Conservation (phyloP, 108 stramenopile species). For the Skeletonema potamos region DNA sequence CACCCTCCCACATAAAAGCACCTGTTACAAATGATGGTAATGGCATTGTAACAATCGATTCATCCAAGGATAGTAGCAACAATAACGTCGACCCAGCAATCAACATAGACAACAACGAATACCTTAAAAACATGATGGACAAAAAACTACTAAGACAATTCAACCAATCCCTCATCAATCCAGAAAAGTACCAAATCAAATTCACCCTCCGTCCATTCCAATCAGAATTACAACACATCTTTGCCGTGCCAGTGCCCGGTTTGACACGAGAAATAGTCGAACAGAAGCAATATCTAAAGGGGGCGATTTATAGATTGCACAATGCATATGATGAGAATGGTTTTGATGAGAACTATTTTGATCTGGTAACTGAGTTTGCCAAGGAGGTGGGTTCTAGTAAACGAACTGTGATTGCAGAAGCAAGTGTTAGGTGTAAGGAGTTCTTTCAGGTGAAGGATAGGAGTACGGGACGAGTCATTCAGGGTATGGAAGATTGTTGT, state of each 20-base stretch:
- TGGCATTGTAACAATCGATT: conserved; percentile 8
- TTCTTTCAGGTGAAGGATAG: conserved; percentile 40
- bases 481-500: conserved; percentile 33
- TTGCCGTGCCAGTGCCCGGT: conserved; percentile 33
- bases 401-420: conserved; percentile 43
- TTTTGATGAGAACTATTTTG: conserved; percentile 28
- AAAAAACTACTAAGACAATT: conserved; percentile 22
- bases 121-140: conserved; percentile 38
- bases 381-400: conserved; percentile 1
- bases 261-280: conserved; percentile 37
- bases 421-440: conserved; percentile 22
- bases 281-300: conserved; percentile 30
- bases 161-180: conserved; percentile 7
- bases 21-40: not conserved
- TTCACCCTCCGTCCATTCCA: conserved; percentile 21
- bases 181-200: conserved; percentile 18
- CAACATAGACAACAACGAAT: conserved; percentile 1
- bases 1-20: not conserved
- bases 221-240: conserved; percentile 25
- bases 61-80: not conserved
- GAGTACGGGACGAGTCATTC: conserved; percentile 12
- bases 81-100: not conserved
- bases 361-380: conserved; percentile 21
- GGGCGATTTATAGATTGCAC: conserved; percentile 20
- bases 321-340: conserved; percentile 26